Evolutionary conservation across 345 rosid species (phyloP).

Genomic region (Gossypium turneri): DNA sequence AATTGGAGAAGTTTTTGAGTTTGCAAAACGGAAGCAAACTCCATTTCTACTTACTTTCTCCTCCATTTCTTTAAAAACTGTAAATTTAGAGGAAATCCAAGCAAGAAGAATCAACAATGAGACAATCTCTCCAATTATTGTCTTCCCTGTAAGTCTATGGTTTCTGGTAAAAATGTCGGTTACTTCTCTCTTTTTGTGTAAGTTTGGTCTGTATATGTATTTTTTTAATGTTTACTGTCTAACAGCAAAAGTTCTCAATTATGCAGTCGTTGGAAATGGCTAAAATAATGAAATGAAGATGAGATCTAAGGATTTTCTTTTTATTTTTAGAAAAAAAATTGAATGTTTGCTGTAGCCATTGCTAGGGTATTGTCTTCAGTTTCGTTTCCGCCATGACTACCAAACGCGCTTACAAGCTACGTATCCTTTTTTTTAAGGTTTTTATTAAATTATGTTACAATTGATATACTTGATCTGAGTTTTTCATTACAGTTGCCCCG

Average conservation of each 20-base stretch:
- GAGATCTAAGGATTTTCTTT: slow-evolving; percentile 39
- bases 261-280: slow-evolving; percentile 11
- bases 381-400: slow-evolving; percentile 65
- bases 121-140: background rate
- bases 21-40: background rate
- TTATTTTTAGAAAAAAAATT: background rate
- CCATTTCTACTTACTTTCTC: background rate
- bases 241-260: background rate
- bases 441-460: slow-evolving; percentile 13
- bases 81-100: background rate
- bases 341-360: slow-evolving; percentile 23
- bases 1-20: background rate
- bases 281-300: slow-evolving; percentile 2
- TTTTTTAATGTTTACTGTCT: slow-evolving; percentile 4
- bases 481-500: background rate
- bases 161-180: slow-evolving; percentile 10
- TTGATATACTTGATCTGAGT: slow-evolving; percentile 28
- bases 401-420: slow-evolving; percentile 97
- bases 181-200: background rate
- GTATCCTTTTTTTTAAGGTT: slow-evolving; percentile 54
- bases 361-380: slow-evolving; percentile 41
- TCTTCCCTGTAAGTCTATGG: background rate
- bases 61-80: background rate
- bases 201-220: background rate
- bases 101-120: background rate